A percentile compares a stretch with the other conserved stretches of the same genome.
Conservation (phyloP, 139 green algal genomes). For the Desmodesmus armatus region DNA sequence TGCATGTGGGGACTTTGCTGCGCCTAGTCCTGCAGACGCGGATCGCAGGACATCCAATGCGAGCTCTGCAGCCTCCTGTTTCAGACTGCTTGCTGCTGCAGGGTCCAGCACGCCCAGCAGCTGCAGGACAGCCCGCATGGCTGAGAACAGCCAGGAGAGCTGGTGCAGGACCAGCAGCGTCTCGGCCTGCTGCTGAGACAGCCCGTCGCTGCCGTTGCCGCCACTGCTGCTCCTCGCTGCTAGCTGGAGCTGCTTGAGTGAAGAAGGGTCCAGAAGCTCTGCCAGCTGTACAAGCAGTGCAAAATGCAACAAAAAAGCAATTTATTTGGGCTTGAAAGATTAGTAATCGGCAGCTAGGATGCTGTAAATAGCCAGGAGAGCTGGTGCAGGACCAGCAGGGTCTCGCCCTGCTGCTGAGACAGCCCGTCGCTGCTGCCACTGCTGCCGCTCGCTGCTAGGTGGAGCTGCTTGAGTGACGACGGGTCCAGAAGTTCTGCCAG, state of each 20-base stretch:
- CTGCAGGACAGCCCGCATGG: slow-evolving; percentile 20
- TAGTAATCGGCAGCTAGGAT: too few species aligned
- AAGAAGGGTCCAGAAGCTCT: not conserved
- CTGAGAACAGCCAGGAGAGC: slow-evolving; percentile 26
- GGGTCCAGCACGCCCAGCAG: not conserved
- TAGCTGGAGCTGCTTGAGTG: too few species aligned
- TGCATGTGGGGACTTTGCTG: not conserved
- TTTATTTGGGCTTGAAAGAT: too few species aligned
- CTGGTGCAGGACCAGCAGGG: slow-evolving; percentile 33
- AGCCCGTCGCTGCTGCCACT: not conserved
- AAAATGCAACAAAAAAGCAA: too few species aligned
- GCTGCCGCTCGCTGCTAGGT: not conserved
- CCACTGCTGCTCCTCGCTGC: slow-evolving; percentile 14
- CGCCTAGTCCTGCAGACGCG: too few species aligned
- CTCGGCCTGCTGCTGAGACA: not conserved
- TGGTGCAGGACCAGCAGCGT: slow-evolving; percentile 36
- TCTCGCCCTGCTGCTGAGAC: not conserved
- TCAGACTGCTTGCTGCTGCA: not conserved
- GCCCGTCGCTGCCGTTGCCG: not conserved
- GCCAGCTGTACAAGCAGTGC: slow-evolving; percentile 2
- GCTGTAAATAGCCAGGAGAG: slow-evolving; percentile 27
- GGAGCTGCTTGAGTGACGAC: too few species aligned
- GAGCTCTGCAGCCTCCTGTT: too few species aligned
- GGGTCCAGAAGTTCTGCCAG: not conserved
- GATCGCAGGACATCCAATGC: too few species aligned